Evolutionary conservation across 2,329 filamentous ascomycete genomes (phyloP).

Genomic region (Ascocoryne sarcoides): DNA sequence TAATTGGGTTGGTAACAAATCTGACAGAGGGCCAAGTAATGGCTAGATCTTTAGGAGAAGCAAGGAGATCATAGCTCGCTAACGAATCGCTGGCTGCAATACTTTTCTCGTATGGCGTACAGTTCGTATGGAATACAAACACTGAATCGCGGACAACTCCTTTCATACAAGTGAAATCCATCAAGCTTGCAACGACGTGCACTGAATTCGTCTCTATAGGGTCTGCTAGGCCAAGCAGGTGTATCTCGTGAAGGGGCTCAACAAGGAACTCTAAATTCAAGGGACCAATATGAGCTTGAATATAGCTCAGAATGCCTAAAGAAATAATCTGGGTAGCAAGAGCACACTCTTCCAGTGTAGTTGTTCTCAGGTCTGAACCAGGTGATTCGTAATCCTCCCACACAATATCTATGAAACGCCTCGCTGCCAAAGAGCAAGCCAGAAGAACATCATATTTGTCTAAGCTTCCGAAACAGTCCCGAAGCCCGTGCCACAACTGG

Average conservation of each 20-base stretch:
- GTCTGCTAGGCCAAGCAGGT: slow-evolving; percentile 3
- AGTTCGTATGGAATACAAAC: too few relatives aligned
- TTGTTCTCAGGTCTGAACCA: too few relatives aligned
- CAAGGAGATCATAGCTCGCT: slow-evolving; percentile 4
- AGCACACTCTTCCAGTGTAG: too few relatives aligned
- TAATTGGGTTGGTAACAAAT: slow-evolving; percentile 7
- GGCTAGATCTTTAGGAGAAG: slow-evolving; percentile 8
- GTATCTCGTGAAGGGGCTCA: slow-evolving; percentile 1
- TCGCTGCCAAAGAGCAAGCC: too few relatives aligned
- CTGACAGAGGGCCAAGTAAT: slow-evolving; percentile 13
- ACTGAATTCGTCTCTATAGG: not conserved
- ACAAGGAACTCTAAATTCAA: slow-evolving; percentile 13
- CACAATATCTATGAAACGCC: too few relatives aligned
- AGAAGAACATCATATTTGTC: too few relatives aligned
- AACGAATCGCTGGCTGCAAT: not conserved
- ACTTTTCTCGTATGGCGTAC: not conserved
- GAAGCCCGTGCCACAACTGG: too few relatives aligned
- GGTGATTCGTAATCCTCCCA: too few relatives aligned
- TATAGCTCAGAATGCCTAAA: too few relatives aligned
- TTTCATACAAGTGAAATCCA: slow-evolving; percentile 8
- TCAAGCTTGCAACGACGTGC: slow-evolving; percentile 1
- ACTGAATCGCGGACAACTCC: slow-evolving; percentile 7
- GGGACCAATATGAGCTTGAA: slow-evolving; percentile 8
- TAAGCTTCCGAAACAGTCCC: too few relatives aligned
- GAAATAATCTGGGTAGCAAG: too few relatives aligned